Base-by-base conservation (phyloP, 169 alveolate genomes). In the Eimeria zaria region DNA sequence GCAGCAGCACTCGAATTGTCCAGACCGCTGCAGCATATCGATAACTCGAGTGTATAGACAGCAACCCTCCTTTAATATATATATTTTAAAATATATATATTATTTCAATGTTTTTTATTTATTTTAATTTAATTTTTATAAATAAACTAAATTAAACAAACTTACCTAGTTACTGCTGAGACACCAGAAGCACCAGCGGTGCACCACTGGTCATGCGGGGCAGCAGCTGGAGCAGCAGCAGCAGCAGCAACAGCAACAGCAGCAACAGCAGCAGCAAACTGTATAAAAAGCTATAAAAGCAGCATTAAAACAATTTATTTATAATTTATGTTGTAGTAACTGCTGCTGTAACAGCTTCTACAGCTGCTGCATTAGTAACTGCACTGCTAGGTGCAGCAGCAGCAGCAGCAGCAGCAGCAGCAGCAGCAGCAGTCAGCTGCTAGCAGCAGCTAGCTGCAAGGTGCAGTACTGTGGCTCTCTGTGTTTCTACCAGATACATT, bases 151-250 rank as follows among this genome's bases (percentile, higher is more conserved):
- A 51, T 8, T 51, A 51, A 51, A 51, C 6, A 51, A 6, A 51
- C 6, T 51, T 8, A 51, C 58, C 12, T 51, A 8, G 58, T 12
- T 51, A 51, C 84, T 41, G 84, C 53, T 2, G 84, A 73, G 9
- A 41, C 84, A 73, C 53, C 44, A 33, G 83, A 73, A 64, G 74
- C n/a, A n/a, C n/a, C n/a, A n/a, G n/a, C n/a, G n/a, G 9, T 64
- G n/a, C 6, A 8, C n/a, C 11, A n/a, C 74, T 27, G 33, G 7
- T 64, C 33, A 8, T n/a, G 74, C 74, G 5, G 74, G 7, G 44
- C 46, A 67, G 78, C 78, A 67, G 78, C 78, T 27, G 78, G 46
- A 67, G 20, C 78, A 24, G 78, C 78, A 33, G 78, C 39, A 30
- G 78, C 78, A 67, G 44, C 78, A 24, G 78, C 78, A 67, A 44